phyloP scores from a whole-genome alignment of 257 asterid species.

The Solanum appendiculatum region DNA sequence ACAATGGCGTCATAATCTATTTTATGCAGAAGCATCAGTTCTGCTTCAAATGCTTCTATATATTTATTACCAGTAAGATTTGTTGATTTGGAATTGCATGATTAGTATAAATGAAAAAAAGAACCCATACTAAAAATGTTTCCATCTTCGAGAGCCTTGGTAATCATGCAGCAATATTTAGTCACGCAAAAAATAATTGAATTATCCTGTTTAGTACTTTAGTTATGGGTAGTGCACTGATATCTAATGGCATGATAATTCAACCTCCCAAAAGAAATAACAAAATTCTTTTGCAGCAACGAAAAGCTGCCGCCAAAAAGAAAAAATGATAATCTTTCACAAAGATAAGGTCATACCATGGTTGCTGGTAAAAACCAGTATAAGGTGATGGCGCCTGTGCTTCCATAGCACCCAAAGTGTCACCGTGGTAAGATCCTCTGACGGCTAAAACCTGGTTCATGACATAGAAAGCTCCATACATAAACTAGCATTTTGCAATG shows the following conservation, averaged over 20 bases:
- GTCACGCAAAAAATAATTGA: background rate
- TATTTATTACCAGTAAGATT: background rate
- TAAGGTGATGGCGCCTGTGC: slow-evolving; percentile 97
- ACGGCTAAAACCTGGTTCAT: slow-evolving; percentile 76
- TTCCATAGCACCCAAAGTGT: slow-evolving; percentile 99
- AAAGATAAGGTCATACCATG: slow-evolving; percentile 51
- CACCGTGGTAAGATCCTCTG: slow-evolving; percentile 96
- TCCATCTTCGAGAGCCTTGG: background rate
- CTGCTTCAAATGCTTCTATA: background rate
- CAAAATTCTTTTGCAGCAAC: background rate
- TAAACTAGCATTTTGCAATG: background rate
- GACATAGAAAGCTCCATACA: slow-evolving; percentile 2
- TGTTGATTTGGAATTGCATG: background rate
- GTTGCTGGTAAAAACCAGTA: slow-evolving; percentile 96
- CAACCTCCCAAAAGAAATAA: background rate
- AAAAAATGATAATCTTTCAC: background rate
- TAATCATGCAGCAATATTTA: background rate
- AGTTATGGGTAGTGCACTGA: background rate
- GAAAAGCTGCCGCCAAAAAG: background rate
- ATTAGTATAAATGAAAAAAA: background rate
- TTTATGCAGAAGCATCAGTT: background rate
- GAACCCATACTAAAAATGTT: background rate
- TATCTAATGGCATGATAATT: background rate
- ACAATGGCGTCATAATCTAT: background rate
- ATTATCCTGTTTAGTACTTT: background rate